Evolutionary conservation across 495 filamentous ascomycete genomes (phyloP).

Genomic region (Parathielavia hyrcaniae): DNA sequence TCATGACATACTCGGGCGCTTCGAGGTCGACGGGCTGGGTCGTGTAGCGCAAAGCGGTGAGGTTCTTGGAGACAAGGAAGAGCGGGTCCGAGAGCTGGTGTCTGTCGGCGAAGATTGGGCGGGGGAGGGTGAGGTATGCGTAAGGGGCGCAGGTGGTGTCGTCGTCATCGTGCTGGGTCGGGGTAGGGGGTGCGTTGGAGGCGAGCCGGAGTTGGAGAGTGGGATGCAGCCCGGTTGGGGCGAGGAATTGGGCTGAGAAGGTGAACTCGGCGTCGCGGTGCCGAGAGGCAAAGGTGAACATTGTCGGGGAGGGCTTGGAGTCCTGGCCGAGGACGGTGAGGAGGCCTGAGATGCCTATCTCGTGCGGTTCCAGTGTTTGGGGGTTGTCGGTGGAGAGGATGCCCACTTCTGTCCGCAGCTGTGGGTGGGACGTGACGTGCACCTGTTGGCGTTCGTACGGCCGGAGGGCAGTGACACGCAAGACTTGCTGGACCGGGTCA

Average conservation of each 20-base stretch:
- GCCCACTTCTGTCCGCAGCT: constrained; percentile 64
- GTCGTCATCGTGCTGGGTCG: neutral
- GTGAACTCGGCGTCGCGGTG: constrained; percentile 56
- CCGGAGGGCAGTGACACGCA: constrained; percentile 60
- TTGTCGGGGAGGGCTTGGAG: constrained; percentile 55
- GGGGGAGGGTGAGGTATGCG: constrained; percentile 82
- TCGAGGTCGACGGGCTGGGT: constrained; percentile 86
- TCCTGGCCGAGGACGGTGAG: constrained; percentile 75
- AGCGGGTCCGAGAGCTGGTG: constrained; percentile 50
- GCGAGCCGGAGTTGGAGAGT: constrained; percentile 57
- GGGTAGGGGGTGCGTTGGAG: constrained; percentile 34
- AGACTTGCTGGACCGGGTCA: constrained; percentile 59
- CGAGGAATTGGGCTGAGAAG: constrained; percentile 50
- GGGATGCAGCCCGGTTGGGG: constrained; percentile 83
- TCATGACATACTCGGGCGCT: constrained; percentile 74
- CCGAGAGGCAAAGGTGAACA: constrained; percentile 86
- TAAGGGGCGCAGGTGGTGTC: constrained; percentile 60
- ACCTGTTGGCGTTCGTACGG: constrained; percentile 39
- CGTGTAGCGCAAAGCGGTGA: constrained; percentile 59
- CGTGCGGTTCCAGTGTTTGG: constrained; percentile 54
- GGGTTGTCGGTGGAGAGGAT: constrained; percentile 64
- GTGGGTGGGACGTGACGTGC: constrained; percentile 30
- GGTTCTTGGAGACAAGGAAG: constrained; percentile 58
- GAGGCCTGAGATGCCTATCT: constrained; percentile 71
- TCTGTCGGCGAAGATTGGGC: constrained; percentile 74